Percentiles rank a stretch among this genome's conserved stretches.
Conservation (phyloP, 305 asterid genomes). For the Caryopteris hybrid region DNA sequence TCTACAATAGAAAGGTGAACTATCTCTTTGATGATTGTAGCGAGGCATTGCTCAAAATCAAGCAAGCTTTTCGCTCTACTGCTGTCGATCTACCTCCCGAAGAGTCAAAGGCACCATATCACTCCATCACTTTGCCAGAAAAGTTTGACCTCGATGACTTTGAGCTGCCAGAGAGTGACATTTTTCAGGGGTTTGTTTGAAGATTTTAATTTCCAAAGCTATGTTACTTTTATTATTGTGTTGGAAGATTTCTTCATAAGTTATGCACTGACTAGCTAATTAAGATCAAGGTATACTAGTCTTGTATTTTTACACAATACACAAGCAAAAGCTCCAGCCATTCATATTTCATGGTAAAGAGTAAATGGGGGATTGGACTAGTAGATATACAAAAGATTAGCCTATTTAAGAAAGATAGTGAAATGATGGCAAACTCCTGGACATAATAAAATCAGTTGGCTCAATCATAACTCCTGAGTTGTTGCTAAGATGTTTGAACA, state of each 20-base stretch:
- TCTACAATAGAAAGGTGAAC: slow-evolving; percentile 89
- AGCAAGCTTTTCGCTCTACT: slow-evolving; percentile 96
- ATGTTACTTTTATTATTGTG: background rate
- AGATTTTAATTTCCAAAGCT: slow-evolving; percentile 1
- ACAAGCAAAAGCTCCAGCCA: background rate
- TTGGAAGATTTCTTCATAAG: slow-evolving; percentile 7
- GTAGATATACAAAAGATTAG: slow-evolving; percentile 1
- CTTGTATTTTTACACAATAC: slow-evolving; percentile 1
- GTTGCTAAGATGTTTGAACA: slow-evolving; percentile 7
- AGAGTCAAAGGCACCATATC: slow-evolving; percentile 95
- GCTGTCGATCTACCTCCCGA: slow-evolving; percentile 97
- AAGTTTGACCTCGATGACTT: slow-evolving; percentile 97
- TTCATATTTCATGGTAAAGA: slow-evolving; percentile 6
- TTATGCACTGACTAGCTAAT: slow-evolving; percentile 2
- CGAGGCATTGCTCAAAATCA: slow-evolving; percentile 88
- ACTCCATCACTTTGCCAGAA: slow-evolving; percentile 94
- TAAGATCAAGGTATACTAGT: slow-evolving; percentile 8
- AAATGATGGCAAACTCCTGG: background rate
- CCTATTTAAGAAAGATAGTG: background rate
- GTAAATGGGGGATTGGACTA: background rate
- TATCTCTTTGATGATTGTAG: slow-evolving; percentile 96
- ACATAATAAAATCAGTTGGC: slow-evolving; percentile 10
- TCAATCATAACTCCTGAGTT: slow-evolving; percentile 6
- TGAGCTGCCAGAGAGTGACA: slow-evolving; percentile 89
- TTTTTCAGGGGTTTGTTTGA: slow-evolving; percentile 75